Conservation (phyloP, 805 yeast species). For the Hanseniaspora mollemarum region DNA sequence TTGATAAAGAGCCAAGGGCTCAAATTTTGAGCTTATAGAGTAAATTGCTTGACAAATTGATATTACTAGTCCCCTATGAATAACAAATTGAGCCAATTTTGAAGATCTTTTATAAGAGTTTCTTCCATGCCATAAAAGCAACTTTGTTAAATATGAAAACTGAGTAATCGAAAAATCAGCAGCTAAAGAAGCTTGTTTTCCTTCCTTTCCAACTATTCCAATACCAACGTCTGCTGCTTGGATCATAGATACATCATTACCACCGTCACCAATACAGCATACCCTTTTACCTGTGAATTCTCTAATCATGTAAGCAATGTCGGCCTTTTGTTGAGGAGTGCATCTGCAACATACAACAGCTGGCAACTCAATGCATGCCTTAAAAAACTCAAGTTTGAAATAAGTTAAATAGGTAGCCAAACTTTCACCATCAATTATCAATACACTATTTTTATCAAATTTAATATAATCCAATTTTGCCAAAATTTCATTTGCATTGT, state of each 20-base stretch:
- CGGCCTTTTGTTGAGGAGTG: constrained; percentile 97
- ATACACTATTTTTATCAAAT: constrained; percentile 47
- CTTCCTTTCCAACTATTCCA: constrained; percentile 98
- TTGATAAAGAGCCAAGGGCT: constrained; percentile 86
- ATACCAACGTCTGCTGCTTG: constrained; percentile 98
- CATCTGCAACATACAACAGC: constrained; percentile 98
- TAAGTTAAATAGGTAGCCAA: constrained; percentile 54
- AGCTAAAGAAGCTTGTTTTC: constrained; percentile 91
- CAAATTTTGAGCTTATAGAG: constrained; percentile 75
- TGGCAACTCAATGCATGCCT: constrained; percentile 65
- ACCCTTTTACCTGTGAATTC: constrained; percentile 76
- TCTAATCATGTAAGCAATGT: constrained; percentile 72
- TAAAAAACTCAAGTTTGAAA: constrained; percentile 62
- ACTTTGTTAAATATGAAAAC: constrained; percentile 75
- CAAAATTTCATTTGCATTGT: constrained; percentile 56
- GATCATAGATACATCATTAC: constrained; percentile 97
- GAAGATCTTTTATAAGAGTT: constrained; percentile 94
- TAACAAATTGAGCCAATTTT: constrained; percentile 86
- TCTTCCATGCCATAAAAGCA: constrained; percentile 94
- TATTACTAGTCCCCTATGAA: constrained; percentile 88
- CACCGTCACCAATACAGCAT: constrained; percentile 98
- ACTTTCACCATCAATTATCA: constrained; percentile 90
- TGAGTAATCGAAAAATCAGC: constrained; percentile 93
- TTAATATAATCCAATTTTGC: constrained; percentile 57
- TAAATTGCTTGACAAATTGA: constrained; percentile 92